phyloP scores from a whole-genome alignment of 306 rosid species.

The Morella rubra region DNA sequence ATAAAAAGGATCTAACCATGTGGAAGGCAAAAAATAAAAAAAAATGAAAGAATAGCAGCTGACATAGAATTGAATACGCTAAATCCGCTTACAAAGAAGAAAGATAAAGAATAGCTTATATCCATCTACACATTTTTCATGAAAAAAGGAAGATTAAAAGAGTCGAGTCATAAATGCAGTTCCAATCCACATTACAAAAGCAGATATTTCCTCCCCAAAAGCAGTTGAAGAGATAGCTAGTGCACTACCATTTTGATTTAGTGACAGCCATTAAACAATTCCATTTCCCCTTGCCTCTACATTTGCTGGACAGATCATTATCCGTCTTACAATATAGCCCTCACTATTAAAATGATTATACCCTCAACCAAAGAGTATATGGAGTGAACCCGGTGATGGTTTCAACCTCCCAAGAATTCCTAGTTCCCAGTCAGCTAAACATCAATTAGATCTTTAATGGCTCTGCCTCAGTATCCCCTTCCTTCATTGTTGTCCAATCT shows the following conservation, averaged over 20 bases:
- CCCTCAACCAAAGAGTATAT: slow-evolving; percentile 34
- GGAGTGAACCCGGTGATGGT: slow-evolving; percentile 29
- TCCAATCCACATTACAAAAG: slow-evolving; percentile 51
- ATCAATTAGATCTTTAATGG: slow-evolving; percentile 67
- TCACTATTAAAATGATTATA: slow-evolving; percentile 33
- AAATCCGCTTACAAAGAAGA: too few species aligned
- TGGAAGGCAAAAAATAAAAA: neutral
- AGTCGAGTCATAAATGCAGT: slow-evolving; percentile 30
- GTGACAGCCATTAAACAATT: slow-evolving; percentile 40
- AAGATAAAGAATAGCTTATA: neutral
- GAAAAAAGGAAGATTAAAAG: slow-evolving; percentile 18
- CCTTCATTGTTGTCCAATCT: slow-evolving; percentile 65
- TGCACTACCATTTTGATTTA: slow-evolving; percentile 37
- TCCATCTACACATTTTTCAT: neutral
- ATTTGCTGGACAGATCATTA: slow-evolving; percentile 35
- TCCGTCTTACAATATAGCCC: slow-evolving; percentile 35
- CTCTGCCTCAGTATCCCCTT: slow-evolving; percentile 74
- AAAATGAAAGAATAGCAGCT: neutral
- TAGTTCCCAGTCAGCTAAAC: slow-evolving; percentile 22
- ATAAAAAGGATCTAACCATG: neutral
- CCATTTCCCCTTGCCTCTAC: slow-evolving; percentile 26
- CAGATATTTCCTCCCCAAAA: slow-evolving; percentile 44
- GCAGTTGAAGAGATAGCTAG: slow-evolving; percentile 44
- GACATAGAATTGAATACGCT: neutral
- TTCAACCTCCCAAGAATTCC: slow-evolving; percentile 36